These are phyloP conservation scores for Hemerocallis citrina DNA, from an alignment of 106 monocot genomes.

Conservation along the genomic window DNA sequence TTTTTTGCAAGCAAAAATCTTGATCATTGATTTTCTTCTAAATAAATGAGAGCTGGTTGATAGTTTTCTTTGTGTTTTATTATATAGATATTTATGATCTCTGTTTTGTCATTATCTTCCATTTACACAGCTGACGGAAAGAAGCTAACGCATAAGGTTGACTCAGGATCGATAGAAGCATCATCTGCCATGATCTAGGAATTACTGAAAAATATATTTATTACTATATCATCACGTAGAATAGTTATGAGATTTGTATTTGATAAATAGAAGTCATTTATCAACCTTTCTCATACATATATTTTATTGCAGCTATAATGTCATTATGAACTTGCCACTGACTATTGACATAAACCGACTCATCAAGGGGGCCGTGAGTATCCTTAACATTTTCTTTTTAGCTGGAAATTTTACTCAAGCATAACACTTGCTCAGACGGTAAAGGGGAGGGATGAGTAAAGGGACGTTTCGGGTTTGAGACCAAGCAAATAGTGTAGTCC, in stretches of 20 bases:
- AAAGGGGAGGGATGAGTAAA: too few species aligned
- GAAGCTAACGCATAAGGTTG: conserved; percentile 41
- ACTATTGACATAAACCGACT: conserved; percentile 31
- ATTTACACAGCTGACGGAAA: conserved; percentile 38
- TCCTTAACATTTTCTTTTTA: neutral
- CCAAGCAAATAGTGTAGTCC: too few species aligned
- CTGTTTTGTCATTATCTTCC: conserved; percentile 1
- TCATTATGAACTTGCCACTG: conserved; percentile 42
- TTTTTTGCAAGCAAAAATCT: too few species aligned
- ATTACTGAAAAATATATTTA: conserved; percentile 31
- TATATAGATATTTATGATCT: neutral
- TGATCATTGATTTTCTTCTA: too few species aligned
- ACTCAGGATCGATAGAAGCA: conserved; percentile 35
- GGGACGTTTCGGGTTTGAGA: too few species aligned
- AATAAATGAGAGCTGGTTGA: too few species aligned
- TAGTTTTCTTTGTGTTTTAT: too few species aligned
- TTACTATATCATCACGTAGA: too few species aligned
- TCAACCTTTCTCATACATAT: neutral
- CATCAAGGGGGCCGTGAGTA: conserved; percentile 32
- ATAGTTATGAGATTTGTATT: too few species aligned
- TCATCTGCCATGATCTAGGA: conserved; percentile 46
- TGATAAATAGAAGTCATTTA: neutral
- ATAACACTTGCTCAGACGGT: neutral
- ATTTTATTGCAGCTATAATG: conserved; percentile 29
- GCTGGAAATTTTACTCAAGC: neutral